These are phyloP conservation scores for Hypoxylon subgilvum DNA, from an alignment of 495 filamentous ascomycete genomes.

Conservation along the genomic window DNA sequence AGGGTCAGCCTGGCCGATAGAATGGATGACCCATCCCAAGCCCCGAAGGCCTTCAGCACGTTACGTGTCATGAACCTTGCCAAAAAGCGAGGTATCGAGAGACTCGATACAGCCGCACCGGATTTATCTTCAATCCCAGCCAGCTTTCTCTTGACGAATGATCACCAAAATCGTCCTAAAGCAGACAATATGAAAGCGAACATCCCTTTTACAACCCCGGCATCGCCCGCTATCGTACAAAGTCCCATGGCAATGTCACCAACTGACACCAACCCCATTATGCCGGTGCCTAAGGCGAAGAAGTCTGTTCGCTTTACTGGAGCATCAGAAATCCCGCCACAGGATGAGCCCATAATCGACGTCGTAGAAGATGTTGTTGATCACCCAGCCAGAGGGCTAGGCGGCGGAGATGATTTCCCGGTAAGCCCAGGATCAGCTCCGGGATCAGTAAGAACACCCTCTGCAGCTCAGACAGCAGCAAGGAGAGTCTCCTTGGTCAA, in stretches of 20 bases:
- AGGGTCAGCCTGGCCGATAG: slow-evolving; percentile 30
- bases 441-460: not conserved
- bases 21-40: slow-evolving; percentile 45
- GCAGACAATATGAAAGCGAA: slow-evolving; percentile 12
- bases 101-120: slow-evolving; percentile 20
- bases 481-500: slow-evolving; percentile 29
- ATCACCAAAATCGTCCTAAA: slow-evolving; percentile 5
- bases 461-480: not conserved
- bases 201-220: not conserved
- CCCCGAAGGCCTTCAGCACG: slow-evolving; percentile 40
- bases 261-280: not conserved
- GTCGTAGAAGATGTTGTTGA: slow-evolving; percentile 2
- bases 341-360: slow-evolving; percentile 14
- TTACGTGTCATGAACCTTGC: slow-evolving; percentile 37
- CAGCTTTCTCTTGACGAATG: slow-evolving; percentile 31
- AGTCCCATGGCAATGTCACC: slow-evolving; percentile 26
- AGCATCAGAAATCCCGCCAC: slow-evolving; percentile 25
- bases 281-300: slow-evolving; percentile 28
- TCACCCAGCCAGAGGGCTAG: not conserved
- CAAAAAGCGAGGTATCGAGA: slow-evolving; percentile 37
- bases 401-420: not conserved
- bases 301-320: slow-evolving; percentile 51
- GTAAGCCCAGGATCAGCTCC: not conserved
- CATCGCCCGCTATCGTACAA: slow-evolving; percentile 7
- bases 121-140: slow-evolving; percentile 34